Evolutionary conservation across 176 grass and related monocot species (phyloP).

Genomic region (Chloris gayana): DNA sequence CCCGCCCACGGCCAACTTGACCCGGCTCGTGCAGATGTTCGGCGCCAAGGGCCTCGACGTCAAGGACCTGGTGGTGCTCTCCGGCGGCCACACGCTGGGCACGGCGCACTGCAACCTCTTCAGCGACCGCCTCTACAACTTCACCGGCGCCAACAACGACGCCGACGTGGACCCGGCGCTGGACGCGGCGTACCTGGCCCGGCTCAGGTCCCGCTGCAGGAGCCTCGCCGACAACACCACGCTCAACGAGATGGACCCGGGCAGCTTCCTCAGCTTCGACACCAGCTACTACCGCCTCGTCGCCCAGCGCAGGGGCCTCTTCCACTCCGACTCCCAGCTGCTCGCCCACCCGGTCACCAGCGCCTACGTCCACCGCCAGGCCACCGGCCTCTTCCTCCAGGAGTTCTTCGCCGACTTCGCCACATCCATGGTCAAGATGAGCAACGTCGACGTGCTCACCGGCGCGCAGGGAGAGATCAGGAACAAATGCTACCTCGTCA

Average conservation of each 20-base stretch:
- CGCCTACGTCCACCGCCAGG: constrained; percentile 62
- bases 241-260: constrained; percentile 78
- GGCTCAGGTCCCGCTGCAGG: constrained; percentile 46
- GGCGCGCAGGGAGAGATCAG: constrained; percentile 62
- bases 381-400: constrained; percentile 28
- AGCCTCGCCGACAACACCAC: constrained; percentile 71
- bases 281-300: constrained; percentile 65
- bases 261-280: constrained; percentile 88
- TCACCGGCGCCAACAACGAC: constrained; percentile 56
- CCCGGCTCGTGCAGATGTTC: constrained; percentile 20
- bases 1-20: constrained; percentile 63
- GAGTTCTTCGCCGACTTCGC: constrained; percentile 69
- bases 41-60: constrained; percentile 39
- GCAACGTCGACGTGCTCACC: constrained; percentile 55
- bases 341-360: constrained; percentile 52
- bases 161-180: constrained; percentile 71
- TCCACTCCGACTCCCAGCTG: constrained; percentile 78
- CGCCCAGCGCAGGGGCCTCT: constrained; percentile 51
- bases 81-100: constrained; percentile 86
- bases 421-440: constrained; percentile 70
- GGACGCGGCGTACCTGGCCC: constrained; percentile 42
- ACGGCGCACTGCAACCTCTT: constrained; percentile 59
- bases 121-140: constrained; percentile 75
- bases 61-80: constrained; percentile 76
- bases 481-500: constrained; percentile 58